Evolutionary conservation across 2,329 filamentous ascomycete genomes (phyloP).

Genomic region (Coniella lustricola): DNA sequence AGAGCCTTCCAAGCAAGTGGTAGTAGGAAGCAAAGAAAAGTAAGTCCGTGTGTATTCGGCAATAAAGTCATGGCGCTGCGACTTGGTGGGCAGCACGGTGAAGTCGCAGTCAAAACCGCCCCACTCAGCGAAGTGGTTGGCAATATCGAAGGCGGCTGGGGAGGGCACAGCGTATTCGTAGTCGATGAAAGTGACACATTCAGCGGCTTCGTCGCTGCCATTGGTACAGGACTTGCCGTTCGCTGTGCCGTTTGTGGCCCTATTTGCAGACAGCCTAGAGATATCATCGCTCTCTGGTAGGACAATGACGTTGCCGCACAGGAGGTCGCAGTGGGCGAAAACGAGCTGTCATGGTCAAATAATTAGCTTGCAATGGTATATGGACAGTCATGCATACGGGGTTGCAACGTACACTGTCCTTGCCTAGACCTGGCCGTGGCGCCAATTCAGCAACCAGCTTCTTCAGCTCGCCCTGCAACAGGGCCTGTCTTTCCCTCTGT

Average conservation of each 20-base stretch:
- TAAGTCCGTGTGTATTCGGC: conserved; percentile 76
- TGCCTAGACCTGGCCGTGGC: conserved; percentile 68
- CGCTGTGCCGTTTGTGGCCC: conserved; percentile 1
- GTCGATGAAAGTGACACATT: conserved; percentile 80
- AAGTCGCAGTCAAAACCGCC: conserved; percentile 94
- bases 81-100: conserved; percentile 68
- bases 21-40: conserved; percentile 44
- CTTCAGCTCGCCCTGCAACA: conserved; percentile 68
- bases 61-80: conserved; percentile 74
- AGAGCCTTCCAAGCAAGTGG: conserved; percentile 3
- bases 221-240: conserved; percentile 25
- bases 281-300: conserved; percentile 40
- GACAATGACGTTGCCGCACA: conserved; percentile 95
- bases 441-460: conserved; percentile 65
- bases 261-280: conserved; percentile 14
- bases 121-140: conserved; percentile 99
- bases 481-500: conserved; percentile 59
- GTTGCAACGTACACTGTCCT: conserved; percentile 57
- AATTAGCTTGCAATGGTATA: neutral
- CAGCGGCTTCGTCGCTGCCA: conserved; percentile 29
- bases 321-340: conserved; percentile 90
- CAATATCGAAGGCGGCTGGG: conserved; percentile 89
- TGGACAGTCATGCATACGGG: no score
- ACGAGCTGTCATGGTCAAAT: conserved; percentile 52
- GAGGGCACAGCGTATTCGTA: conserved; percentile 97